These are phyloP conservation scores for Papiliotrema flavescens DNA, from an alignment of 1,284 basidiomycete genomes.

Conservation along the genomic window DNA sequence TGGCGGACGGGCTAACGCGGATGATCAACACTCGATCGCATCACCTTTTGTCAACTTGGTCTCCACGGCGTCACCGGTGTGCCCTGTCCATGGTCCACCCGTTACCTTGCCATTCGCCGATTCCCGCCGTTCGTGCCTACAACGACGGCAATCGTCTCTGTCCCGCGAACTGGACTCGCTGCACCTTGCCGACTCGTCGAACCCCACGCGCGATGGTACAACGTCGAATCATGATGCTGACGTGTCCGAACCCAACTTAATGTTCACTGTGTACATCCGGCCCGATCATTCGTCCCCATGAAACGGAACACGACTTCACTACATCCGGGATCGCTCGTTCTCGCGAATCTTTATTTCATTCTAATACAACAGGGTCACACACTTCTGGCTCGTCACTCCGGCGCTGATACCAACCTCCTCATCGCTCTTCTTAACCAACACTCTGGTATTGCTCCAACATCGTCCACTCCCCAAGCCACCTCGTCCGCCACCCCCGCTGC, in stretches of 20 bases:
- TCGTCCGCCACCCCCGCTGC: slow-evolving; percentile 25
- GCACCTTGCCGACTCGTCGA: slow-evolving; percentile 6
- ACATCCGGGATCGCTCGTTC: too few relatives aligned
- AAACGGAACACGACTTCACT: too few relatives aligned
- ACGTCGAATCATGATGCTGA: background rate
- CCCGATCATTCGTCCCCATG: too few relatives aligned
- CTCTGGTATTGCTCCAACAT: slow-evolving; percentile 47
- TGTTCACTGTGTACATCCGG: too few relatives aligned
- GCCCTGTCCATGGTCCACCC: background rate
- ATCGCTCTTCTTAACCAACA: slow-evolving; percentile 64
- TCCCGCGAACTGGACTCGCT: slow-evolving; percentile 16
- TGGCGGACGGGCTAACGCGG: slow-evolving; percentile 5
- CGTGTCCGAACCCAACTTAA: background rate
- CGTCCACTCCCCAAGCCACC: slow-evolving; percentile 37
- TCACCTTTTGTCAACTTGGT: slow-evolving; percentile 33
- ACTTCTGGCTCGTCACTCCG: slow-evolving; percentile 73
- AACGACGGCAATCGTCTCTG: slow-evolving; percentile 8
- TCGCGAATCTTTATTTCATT: background rate
- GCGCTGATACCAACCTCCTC: slow-evolving; percentile 73
- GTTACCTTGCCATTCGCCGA: slow-evolving; percentile 7
- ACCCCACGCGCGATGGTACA: background rate
- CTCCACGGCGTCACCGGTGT: slow-evolving; percentile 7
- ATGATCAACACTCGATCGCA: slow-evolving; percentile 25
- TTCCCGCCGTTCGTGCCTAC: slow-evolving; percentile 15
- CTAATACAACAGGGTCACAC: slow-evolving; percentile 69